Conservation (phyloP, 2,329 filamentous ascomycete species). For the Didymella glomerata region DNA sequence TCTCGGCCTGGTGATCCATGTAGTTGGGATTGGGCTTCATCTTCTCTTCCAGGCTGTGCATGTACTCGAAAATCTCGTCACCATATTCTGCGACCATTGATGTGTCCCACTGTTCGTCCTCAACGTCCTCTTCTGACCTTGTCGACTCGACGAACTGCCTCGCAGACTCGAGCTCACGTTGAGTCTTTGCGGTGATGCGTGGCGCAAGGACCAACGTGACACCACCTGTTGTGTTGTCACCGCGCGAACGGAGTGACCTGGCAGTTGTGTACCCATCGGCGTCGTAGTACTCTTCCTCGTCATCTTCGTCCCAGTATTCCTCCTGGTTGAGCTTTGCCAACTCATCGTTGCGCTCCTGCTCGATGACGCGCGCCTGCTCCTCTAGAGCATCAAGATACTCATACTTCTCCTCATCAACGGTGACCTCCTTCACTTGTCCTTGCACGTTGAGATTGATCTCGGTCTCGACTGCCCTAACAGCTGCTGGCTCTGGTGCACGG, state of each 20-base stretch:
- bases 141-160: constrained; percentile 71
- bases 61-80: constrained; percentile 93
- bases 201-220: constrained; percentile 75
- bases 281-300: constrained; percentile 78
- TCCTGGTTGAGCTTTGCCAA: constrained; percentile 62
- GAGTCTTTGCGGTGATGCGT: constrained; percentile 71
- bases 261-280: constrained; percentile 78
- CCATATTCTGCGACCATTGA: constrained; percentile 98
- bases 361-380: constrained; percentile 46
- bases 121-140: constrained; percentile 76
- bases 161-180: constrained; percentile 75
- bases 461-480: constrained; percentile 27
- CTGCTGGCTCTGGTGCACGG: constrained; percentile 31
- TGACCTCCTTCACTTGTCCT: constrained; percentile 26
- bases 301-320: constrained; percentile 76
- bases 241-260: constrained; percentile 77
- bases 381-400: constrained; percentile 52
- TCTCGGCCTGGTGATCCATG: constrained; percentile 97
- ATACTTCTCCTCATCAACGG: constrained; percentile 40
- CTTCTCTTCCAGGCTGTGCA: constrained; percentile 85
- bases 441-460: constrained; percentile 10
- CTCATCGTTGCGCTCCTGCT: constrained; percentile 50
- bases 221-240: constrained; percentile 74
- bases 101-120: constrained; percentile 91
- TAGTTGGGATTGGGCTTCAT: constrained; percentile 91